Evolutionary conservation across 2,329 filamentous ascomycete genomes (phyloP).

Genomic region (Xylaria sp.): DNA sequence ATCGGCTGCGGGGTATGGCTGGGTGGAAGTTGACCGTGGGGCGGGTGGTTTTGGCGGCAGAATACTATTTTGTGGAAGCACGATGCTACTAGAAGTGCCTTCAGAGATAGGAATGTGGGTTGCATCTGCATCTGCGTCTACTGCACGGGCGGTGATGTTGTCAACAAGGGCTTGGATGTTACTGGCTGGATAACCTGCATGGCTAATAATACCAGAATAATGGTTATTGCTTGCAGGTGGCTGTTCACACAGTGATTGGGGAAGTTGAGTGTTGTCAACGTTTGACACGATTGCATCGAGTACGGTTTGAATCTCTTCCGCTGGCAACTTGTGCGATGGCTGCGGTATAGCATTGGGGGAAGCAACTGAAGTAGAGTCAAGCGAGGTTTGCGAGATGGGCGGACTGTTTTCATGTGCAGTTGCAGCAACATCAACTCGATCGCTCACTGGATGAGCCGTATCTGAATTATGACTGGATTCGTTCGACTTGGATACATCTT

Average conservation of each 20-base stretch:
- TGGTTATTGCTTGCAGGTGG: constrained; percentile 5
- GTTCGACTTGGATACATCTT: constrained; percentile 57
- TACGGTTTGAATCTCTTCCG: constrained; percentile 35
- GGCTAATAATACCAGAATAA: background rate
- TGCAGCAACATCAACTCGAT: constrained; percentile 33
- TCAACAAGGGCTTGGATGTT: constrained; percentile 46
- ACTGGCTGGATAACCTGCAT: constrained; percentile 37
- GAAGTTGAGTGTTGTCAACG: constrained; percentile 6
- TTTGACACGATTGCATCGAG: constrained; percentile 24
- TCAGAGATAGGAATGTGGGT: constrained; percentile 45
- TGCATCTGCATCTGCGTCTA: constrained; percentile 42
- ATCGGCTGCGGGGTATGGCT: constrained; percentile 48
- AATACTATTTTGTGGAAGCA: constrained; percentile 51
- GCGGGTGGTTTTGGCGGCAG: constrained; percentile 60
- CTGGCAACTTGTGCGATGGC: constrained; percentile 41
- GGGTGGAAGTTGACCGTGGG: constrained; percentile 52
- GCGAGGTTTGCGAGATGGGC: constrained; percentile 37
- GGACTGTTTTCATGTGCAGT: constrained; percentile 35
- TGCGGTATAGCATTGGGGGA: constrained; percentile 39
- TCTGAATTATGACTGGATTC: constrained; percentile 37
- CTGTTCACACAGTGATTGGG: constrained; percentile 3
- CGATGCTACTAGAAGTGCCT: constrained; percentile 38
- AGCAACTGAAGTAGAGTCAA: constrained; percentile 44
- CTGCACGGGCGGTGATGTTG: constrained; percentile 43
- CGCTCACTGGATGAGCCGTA: constrained; percentile 34